phyloP scores from a whole-genome alignment of 306 rosid species.

The Adenanthera pavonina region DNA sequence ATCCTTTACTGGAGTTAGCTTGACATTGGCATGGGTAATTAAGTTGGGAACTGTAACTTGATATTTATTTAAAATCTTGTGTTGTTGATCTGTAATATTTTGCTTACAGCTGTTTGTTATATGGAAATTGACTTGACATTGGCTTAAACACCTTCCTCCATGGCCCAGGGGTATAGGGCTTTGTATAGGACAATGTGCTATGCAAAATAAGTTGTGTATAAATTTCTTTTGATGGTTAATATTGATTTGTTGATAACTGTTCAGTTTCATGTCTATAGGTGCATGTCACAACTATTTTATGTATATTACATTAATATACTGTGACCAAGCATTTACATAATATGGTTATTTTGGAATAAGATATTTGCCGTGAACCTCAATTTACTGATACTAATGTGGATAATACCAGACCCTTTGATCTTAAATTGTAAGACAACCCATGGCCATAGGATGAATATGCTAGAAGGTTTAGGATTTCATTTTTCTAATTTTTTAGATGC shows the following conservation, averaged over 20 bases:
- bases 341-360: slow-evolving; percentile 32
- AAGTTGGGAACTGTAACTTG: slow-evolving; percentile 19
- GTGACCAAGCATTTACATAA: slow-evolving; percentile 21
- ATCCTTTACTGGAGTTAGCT: slow-evolving; percentile 45
- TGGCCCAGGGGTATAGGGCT: slow-evolving; percentile 32
- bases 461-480: slow-evolving; percentile 28
- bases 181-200: slow-evolving; percentile 19
- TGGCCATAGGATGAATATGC: slow-evolving; percentile 31
- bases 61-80: slow-evolving; percentile 30
- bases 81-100: slow-evolving; percentile 23
- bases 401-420: slow-evolving; percentile 25
- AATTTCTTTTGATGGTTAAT: slow-evolving; percentile 22
- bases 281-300: slow-evolving; percentile 19
- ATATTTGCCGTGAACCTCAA: slow-evolving; percentile 25
- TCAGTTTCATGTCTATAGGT: slow-evolving; percentile 23
- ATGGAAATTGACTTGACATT: slow-evolving; percentile 34
- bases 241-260: slow-evolving; percentile 15
- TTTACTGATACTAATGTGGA: slow-evolving; percentile 27
- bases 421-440: slow-evolving; percentile 33
- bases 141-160: slow-evolving; percentile 25
- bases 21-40: slow-evolving; percentile 27
- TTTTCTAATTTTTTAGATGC: slow-evolving; percentile 26
- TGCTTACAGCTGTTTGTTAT: slow-evolving; percentile 29
- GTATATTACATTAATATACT: neutral
- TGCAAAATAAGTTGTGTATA: slow-evolving; percentile 34